Conservation (phyloP, 164 flowering plant species). For the Vitis riparia region DNA sequence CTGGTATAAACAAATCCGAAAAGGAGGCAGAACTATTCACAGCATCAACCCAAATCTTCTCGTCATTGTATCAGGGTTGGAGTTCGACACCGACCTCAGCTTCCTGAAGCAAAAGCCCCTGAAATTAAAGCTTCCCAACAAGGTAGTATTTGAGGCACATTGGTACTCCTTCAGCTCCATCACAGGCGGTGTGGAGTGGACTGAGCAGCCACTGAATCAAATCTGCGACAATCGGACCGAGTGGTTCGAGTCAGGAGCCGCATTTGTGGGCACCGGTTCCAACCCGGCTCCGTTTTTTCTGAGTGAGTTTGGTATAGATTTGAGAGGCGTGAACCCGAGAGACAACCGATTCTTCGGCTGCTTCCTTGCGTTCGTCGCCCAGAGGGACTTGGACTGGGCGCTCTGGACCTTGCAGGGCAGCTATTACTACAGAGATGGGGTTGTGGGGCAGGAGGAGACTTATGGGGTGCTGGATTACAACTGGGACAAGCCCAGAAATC, state of each 20-base stretch:
- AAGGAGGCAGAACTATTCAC: conserved; percentile 33
- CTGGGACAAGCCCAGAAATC: conserved; percentile 41
- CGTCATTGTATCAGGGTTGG: conserved; percentile 46
- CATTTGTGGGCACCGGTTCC: conserved; percentile 27
- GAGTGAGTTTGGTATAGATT: conserved; percentile 58
- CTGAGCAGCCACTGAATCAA: conserved; percentile 15
- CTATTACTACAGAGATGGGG: conserved; percentile 37
- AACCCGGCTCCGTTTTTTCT: conserved; percentile 42
- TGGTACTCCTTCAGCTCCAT: conserved; percentile 37
- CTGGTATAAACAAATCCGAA: conserved; percentile 35
- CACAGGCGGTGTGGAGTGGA: conserved; percentile 24
- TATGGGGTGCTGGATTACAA: conserved; percentile 36
- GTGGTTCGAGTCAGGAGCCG: conserved; percentile 12
- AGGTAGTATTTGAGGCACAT: conserved; percentile 54
- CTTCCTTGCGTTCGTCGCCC: conserved; percentile 30
- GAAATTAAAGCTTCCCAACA: conserved; percentile 17
- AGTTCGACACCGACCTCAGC: conserved; percentile 32
- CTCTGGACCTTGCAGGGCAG: conserved; percentile 58
- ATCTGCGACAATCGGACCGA: conserved; percentile 16
- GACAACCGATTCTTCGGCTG: conserved; percentile 50
- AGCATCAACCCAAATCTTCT: conserved; percentile 41
- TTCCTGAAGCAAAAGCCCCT: conserved; percentile 27
- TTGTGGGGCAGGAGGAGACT: conserved; percentile 27
- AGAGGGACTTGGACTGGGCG: conserved; percentile 53
- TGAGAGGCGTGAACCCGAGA: conserved; percentile 26